Percentiles rank a stretch among this genome's conserved stretches.
These are phyloP conservation scores for Ustilago loliicola DNA, from an alignment of 1,284 basidiomycete species.

Conservation along the genomic window DNA sequence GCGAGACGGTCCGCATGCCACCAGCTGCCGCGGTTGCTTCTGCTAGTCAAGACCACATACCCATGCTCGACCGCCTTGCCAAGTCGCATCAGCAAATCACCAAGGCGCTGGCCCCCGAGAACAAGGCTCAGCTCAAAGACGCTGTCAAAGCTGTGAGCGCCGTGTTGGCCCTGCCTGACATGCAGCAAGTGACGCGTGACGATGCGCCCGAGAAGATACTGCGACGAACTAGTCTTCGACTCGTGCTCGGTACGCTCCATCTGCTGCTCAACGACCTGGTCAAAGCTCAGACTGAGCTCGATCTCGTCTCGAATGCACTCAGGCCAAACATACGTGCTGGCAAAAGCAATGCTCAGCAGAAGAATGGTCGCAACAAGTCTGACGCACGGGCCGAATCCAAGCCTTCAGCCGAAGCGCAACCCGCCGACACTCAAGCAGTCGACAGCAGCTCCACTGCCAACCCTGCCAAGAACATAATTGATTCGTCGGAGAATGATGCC, in stretches of 20 bases:
- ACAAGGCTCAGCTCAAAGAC: constrained; percentile 31
- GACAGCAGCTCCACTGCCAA: neutral
- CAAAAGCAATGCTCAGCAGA: neutral
- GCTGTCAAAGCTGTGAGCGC: constrained; percentile 32
- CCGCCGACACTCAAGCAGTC: neutral
- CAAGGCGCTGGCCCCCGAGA: constrained; percentile 22
- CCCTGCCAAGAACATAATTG: neutral
- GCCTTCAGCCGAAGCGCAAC: neutral
- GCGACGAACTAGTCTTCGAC: constrained; percentile 25
- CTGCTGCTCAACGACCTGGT: constrained; percentile 30
- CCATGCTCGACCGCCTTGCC: constrained; percentile 29
- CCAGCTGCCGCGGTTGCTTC: constrained; percentile 17
- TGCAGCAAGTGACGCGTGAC: constrained; percentile 19
- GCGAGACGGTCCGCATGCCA: constrained; percentile 35
- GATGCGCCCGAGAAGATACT: constrained; percentile 8
- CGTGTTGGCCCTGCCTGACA: constrained; percentile 38
- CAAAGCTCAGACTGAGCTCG: constrained; percentile 37
- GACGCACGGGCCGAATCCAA: neutral
- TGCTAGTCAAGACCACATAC: constrained; percentile 27
- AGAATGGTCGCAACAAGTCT: neutral
- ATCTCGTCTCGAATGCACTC: constrained; percentile 42
- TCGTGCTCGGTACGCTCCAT: constrained; percentile 31
- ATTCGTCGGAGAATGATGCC: neutral
- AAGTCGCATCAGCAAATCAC: constrained; percentile 25
- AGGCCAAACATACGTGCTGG: constrained; percentile 13